Conservation (phyloP, 2,329 filamentous ascomycete genomes). For the Metarhizium anisopliae region DNA sequence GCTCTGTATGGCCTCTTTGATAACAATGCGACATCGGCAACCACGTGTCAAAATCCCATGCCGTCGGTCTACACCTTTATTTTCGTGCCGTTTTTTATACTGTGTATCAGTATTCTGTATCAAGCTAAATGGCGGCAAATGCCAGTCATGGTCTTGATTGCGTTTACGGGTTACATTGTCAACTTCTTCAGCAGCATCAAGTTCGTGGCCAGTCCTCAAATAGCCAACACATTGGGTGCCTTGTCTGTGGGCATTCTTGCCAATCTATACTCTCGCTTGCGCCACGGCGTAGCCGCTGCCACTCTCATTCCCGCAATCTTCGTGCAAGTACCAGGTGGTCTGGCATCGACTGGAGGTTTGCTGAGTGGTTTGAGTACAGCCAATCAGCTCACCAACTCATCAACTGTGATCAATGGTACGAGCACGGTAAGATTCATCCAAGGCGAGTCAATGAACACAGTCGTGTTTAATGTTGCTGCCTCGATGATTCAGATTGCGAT, state of each 20-base stretch:
- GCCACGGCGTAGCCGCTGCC: constrained; percentile 41
- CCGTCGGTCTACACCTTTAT: constrained; percentile 45
- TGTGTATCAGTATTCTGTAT: constrained; percentile 68
- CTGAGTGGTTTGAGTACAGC: constrained; percentile 35
- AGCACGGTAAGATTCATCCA: constrained; percentile 14
- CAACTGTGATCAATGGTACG: constrained; percentile 25
- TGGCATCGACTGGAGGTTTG: constrained; percentile 37
- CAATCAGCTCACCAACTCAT: constrained; percentile 33
- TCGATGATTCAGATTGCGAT: constrained; percentile 46
- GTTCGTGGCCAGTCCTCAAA: constrained; percentile 62
- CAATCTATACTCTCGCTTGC: constrained; percentile 61
- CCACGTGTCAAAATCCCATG: constrained; percentile 35
- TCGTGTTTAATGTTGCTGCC: constrained; percentile 36
- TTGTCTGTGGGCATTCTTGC: constrained; percentile 68
- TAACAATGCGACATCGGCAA: constrained; percentile 35
- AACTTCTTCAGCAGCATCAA: constrained; percentile 62
- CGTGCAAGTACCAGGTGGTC: constrained; percentile 37
- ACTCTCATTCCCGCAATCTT: constrained; percentile 40
- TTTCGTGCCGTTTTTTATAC: constrained; percentile 65
- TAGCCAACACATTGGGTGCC: constrained; percentile 69
- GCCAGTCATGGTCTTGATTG: constrained; percentile 67
- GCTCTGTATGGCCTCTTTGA: constrained; percentile 56
- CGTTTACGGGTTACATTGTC: constrained; percentile 64
- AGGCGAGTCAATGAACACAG: constrained; percentile 20
- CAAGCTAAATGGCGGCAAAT: constrained; percentile 76